These are phyloP conservation scores for Cladophialophora bantiana DNA, from an alignment of 2,329 filamentous ascomycete species.

Conservation along the genomic window DNA sequence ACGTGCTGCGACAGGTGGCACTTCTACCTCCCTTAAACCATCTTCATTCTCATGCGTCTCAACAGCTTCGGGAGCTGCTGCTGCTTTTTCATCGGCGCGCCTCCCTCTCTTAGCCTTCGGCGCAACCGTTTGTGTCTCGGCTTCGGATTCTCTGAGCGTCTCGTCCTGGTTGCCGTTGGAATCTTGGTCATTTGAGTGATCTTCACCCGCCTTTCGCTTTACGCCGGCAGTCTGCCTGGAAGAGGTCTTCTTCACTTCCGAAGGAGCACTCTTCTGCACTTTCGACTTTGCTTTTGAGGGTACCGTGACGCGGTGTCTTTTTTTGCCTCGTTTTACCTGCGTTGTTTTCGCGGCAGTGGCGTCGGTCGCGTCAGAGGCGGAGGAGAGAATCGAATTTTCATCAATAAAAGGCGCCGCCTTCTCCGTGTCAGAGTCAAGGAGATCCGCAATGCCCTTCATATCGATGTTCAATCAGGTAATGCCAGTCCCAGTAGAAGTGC, in stretches of 20 bases:
- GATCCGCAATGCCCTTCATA: constrained; percentile 51
- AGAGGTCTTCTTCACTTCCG: constrained; percentile 56
- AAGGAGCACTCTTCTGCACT: constrained; percentile 48
- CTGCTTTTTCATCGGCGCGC: constrained; percentile 14
- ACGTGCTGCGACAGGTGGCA: constrained; percentile 27
- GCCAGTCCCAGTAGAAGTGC: background rate
- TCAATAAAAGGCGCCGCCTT: constrained; percentile 47
- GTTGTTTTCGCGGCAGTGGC: constrained; percentile 37
- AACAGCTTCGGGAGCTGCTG: constrained; percentile 44
- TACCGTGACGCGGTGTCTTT: constrained; percentile 41
- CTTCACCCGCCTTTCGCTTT: constrained; percentile 46
- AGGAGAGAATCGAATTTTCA: constrained; percentile 43
- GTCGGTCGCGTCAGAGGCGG: constrained; percentile 32
- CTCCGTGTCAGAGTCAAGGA: constrained; percentile 57
- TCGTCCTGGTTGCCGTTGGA: constrained; percentile 49
- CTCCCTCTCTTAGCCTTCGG: constrained; percentile 38
- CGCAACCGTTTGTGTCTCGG: constrained; percentile 42
- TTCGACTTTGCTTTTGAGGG: constrained; percentile 48
- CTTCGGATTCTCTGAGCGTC: constrained; percentile 41
- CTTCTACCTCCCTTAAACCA: constrained; percentile 31
- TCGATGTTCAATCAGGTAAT: constrained; percentile 15
- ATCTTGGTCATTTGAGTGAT: constrained; percentile 49
- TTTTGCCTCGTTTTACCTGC: constrained; percentile 34
- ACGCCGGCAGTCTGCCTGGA: constrained; percentile 43
- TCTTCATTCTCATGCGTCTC: constrained; percentile 41